Percentiles rank a stretch among this genome's conserved stretches.
Conservation (phyloP, 2,329 filamentous ascomycete species). For the Calonectria multiphialidica region DNA sequence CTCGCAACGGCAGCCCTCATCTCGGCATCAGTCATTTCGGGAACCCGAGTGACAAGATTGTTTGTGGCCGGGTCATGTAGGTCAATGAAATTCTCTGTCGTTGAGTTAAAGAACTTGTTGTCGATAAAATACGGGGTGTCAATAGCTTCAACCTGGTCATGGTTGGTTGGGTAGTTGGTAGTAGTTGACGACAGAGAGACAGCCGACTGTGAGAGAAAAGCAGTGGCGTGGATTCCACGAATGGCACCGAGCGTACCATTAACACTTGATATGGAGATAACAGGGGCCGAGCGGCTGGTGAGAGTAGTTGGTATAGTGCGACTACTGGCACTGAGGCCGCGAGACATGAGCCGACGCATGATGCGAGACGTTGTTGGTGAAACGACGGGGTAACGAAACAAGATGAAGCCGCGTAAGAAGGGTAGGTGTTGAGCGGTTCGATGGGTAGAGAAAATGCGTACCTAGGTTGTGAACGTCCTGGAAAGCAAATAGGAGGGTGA, state of each 20-base stretch:
- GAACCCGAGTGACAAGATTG: slow-evolving; percentile 85
- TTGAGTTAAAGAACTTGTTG: slow-evolving; percentile 81
- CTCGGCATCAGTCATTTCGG: slow-evolving; percentile 84
- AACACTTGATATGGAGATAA: too few relatives aligned
- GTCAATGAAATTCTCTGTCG: slow-evolving; percentile 80
- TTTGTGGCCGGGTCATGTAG: slow-evolving; percentile 89
- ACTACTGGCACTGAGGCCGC: too few relatives aligned
- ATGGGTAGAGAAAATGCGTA: too few relatives aligned
- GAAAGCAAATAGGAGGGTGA: too few relatives aligned
- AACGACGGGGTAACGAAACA: too few relatives aligned
- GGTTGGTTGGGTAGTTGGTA: slow-evolving; percentile 75
- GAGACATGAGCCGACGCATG: too few relatives aligned
- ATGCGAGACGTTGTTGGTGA: too few relatives aligned
- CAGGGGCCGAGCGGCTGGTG: too few relatives aligned
- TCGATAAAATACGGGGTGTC: slow-evolving; percentile 86
- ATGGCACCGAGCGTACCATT: slow-evolving; percentile 57
- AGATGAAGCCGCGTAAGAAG: too few relatives aligned
- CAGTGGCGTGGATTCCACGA: slow-evolving; percentile 69
- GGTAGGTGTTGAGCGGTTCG: too few relatives aligned
- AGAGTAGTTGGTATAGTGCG: too few relatives aligned
- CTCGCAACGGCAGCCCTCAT: slow-evolving; percentile 81
- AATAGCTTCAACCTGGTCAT: slow-evolving; percentile 77
- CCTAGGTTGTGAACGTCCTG: too few relatives aligned
- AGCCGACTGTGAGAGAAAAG: slow-evolving; percentile 65
- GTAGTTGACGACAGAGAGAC: slow-evolving; percentile 66